Percentiles rank a stretch among this genome's conserved stretches.
Conservation (phyloP, 305 asterid genomes). For the Euphrasia arctica region DNA sequence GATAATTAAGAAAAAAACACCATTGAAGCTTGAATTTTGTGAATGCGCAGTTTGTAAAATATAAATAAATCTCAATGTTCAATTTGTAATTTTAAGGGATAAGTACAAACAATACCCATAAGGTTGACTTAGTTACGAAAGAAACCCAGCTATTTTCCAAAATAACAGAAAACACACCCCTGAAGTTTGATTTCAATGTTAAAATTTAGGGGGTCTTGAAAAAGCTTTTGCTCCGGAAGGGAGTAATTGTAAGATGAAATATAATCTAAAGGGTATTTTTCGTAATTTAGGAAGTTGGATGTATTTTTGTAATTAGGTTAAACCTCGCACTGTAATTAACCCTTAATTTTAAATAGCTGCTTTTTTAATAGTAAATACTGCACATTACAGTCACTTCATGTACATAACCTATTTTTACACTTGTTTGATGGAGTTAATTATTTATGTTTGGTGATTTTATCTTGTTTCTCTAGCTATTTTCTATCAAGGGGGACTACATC, state of each 20-base stretch:
- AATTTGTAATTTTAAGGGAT: neutral
- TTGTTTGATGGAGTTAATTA: neutral
- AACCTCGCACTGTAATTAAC: neutral
- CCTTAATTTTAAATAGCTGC: neutral
- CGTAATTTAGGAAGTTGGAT: neutral
- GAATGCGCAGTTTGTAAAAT: neutral
- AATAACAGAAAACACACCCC: neutral
- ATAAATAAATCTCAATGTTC: neutral
- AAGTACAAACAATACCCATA: neutral
- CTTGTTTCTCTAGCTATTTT: conserved; percentile 48
- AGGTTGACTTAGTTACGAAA: neutral
- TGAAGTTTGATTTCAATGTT: neutral
- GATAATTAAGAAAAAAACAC: neutral
- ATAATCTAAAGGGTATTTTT: neutral
- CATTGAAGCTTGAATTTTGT: neutral
- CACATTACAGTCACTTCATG: neutral
- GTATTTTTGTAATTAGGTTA: neutral
- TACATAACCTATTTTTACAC: neutral
- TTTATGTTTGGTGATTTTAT: conserved; percentile 9
- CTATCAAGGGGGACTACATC: neutral
- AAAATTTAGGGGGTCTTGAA: neutral
- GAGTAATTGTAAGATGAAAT: neutral
- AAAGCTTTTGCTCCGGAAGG: too few relatives aligned
- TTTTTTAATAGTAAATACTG: too few relatives aligned
- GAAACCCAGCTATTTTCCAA: neutral